A percentile compares a stretch with the other conserved stretches of the same genome.
Conservation (phyloP, 1,139 yeast genomes). For the Sugiyamaella sp. region DNA sequence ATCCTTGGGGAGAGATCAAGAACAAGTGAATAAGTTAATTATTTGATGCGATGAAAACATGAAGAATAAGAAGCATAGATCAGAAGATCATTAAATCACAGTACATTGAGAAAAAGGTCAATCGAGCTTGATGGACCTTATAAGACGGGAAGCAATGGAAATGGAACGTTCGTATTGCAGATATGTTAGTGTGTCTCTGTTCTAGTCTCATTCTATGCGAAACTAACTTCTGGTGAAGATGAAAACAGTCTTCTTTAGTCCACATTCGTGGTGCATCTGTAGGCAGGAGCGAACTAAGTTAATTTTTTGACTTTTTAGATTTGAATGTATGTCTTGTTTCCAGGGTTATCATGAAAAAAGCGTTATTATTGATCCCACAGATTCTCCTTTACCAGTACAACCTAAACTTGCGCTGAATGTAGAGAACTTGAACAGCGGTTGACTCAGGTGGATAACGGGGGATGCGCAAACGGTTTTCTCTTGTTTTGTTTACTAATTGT, state of each 20-base stretch:
- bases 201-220: background rate
- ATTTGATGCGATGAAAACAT: background rate
- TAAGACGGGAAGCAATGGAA: background rate
- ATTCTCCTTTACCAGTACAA: background rate
- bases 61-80: background rate
- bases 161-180: slow-evolving; percentile 10
- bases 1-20: background rate
- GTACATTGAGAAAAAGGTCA: background rate
- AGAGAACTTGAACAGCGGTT: background rate
- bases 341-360: slow-evolving; percentile 11
- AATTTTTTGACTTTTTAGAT: background rate
- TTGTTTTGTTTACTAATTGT: background rate
- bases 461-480: background rate
- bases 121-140: background rate
- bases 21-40: too few species aligned
- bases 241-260: background rate
- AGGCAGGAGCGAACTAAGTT: slow-evolving; percentile 3
- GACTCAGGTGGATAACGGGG: background rate
- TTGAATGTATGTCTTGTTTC: slow-evolving; percentile 4
- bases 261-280: slow-evolving; percentile 3
- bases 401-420: background rate
- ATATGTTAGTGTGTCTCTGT: background rate
- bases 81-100: background rate
- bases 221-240: slow-evolving; percentile 1
- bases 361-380: slow-evolving; percentile 6